Evolutionary conservation across 2,329 filamentous ascomycete species (phyloP).

Genomic region (Xylariaceae sp.): DNA sequence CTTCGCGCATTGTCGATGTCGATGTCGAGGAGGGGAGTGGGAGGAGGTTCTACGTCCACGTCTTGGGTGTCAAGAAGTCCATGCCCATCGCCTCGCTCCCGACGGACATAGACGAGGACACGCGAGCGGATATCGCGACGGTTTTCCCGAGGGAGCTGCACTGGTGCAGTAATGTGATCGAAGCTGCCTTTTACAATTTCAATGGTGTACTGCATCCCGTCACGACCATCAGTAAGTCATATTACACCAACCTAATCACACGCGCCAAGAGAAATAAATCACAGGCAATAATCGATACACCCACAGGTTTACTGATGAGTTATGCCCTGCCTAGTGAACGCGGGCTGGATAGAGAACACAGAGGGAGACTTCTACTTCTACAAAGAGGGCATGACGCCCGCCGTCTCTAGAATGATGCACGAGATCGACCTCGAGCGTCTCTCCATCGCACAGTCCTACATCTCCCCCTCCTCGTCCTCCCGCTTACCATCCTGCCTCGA

Average conservation of each 20-base stretch:
- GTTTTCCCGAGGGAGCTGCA: slow-evolving; percentile 11
- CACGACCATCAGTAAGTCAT: slow-evolving; percentile 8
- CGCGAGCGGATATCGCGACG: slow-evolving; percentile 4
- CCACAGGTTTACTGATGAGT: no score
- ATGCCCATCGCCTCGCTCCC: slow-evolving; percentile 15
- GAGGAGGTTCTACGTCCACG: slow-evolving; percentile 2
- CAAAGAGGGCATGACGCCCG: slow-evolving; percentile 13
- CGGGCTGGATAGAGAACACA: slow-evolving; percentile 15
- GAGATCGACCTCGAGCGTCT: slow-evolving; percentile 13
- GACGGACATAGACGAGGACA: slow-evolving; percentile 1
- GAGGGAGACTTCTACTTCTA: slow-evolving; percentile 18
- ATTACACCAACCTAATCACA: no score
- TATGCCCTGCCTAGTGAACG: slow-evolving; percentile 13
- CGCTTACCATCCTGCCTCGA: slow-evolving; percentile 11
- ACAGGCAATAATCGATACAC: no score
- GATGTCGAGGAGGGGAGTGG: neutral
- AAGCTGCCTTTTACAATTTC: slow-evolving; percentile 14
- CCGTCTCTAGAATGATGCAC: slow-evolving; percentile 15
- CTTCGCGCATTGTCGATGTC: slow-evolving; percentile 10
- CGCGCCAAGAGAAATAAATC: no score
- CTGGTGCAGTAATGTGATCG: slow-evolving; percentile 16
- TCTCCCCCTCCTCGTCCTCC: no score
- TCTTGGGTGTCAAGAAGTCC: slow-evolving; percentile 12
- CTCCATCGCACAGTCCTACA: no score
- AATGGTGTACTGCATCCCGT: slow-evolving; percentile 17